Base-by-base conservation (phyloP, 2,329 filamentous ascomycete species). In the Aspergillus brunneoviolaceus region DNA sequence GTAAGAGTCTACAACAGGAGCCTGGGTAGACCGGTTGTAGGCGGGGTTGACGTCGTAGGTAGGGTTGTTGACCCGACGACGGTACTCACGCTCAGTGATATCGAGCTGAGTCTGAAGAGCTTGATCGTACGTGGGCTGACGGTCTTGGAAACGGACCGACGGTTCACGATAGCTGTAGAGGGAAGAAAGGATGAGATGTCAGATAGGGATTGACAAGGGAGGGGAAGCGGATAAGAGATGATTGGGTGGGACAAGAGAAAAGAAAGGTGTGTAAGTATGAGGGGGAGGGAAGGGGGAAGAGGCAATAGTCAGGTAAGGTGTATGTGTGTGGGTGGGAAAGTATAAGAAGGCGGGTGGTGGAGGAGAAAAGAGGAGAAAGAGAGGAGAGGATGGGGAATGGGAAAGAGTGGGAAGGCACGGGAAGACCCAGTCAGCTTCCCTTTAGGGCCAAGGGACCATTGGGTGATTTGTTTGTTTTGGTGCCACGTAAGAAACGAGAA, bases 31-130 rank as follows among this genome's bases (percentile, higher is more conserved):
- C 58, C 60, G 56, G 52, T 66, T 60, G 66, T 65, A 67, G 23
- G 69, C 59, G 64, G 63, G 54, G 70, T 79, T 74, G 64, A 78
- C 73, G 70, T 80, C 79, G 76, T 81, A 82, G 66, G 79, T 81
- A 64, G 83, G 84, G 66, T 82, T 45, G 39, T 45, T 76, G 66
- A 79, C 80, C 68, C 81, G 82, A 85, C 87, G 77, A 85, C 85
- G 81, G 84, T 90, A 82, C 84, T 89, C 80, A 85, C 86, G 80
- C 67, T 82, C 80, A 72, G 81, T 80, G 65, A 81, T 68, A 72
- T 84, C 81, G 68, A 84, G 75, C 68, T 84, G 81, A 62, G 74
- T 74, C 65, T 81, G 74, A 63, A 77, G 74, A 64, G 75, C 69
- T 60, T 77, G 76, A 67, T 79, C 75, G 70, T 74, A 72, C 65